Base-by-base conservation (phyloP, 306 rosid species). In the Begonia loranthoides region DNA sequence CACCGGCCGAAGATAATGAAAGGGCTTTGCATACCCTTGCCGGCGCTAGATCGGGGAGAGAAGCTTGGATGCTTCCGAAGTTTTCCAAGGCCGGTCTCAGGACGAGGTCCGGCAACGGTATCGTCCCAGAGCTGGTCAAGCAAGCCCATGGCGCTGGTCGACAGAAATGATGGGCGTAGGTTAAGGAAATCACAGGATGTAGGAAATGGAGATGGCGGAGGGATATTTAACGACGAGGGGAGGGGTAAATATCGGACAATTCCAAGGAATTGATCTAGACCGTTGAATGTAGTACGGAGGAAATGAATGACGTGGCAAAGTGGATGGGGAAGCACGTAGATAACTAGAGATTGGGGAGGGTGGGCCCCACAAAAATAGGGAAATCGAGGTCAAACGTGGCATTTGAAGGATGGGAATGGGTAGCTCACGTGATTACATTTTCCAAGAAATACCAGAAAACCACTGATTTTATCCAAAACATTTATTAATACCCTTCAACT, bases 71-170 rank as follows among this genome's bases (percentile, higher is more conserved):
- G 65, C 70, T 80, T 85, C n/a, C 97, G 85, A 21, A 90, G 95
- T 68, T 76, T 90, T 46, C 94, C 87, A 13, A 85, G 92, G 21
- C 86, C 97, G 58, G 50, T 65, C 5, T 90, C 97, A 61, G 95
- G 97, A 49, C 28, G 69, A 28, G 97, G 97, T 0, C 97, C 97
- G 38, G 95, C 97, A 1, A 90, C 77, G 62, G 97, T 90, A 60
- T 85, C 95, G 48, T 90, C 97, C 97, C 97, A 90, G 47, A 90
- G 81, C 54, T 90, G 97, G 57, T 90, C 97, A 12, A 90, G 95
- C 12, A 90, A 70, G 51, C 92, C 78, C 97, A 90, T 90, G 15
- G 9, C 8, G 13, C n/a, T 44, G 1, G 9, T 39, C 10, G 57
- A 28, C 36, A 28, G 36, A 28, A 28, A 28, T 28, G 9, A 7